A percentile compares a stretch with the other conserved stretches of the same genome.
Evolutionary conservation across 2,329 filamentous ascomycete genomes (phyloP).

Genomic region (Botrytis porri): DNA sequence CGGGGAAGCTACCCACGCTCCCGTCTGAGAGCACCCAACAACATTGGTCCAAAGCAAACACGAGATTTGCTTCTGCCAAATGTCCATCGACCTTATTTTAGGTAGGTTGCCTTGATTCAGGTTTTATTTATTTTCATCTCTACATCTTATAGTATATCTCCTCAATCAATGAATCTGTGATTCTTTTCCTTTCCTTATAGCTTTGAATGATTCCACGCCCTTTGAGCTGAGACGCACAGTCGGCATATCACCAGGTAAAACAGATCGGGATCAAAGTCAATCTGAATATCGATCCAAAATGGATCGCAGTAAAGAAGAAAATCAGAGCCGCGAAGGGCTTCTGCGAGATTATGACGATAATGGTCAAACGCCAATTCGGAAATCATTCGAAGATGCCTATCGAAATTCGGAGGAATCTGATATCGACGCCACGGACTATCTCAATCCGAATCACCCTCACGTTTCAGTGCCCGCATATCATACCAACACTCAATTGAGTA

Average conservation of each 20-base stretch:
- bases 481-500: slow-evolving; percentile 23
- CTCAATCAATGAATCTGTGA: background rate
- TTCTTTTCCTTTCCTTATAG: background rate
- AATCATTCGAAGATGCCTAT: slow-evolving; percentile 37
- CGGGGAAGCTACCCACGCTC: background rate
- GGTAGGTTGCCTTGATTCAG: background rate
- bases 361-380: slow-evolving; percentile 34
- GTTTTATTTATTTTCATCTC: background rate
- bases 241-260: background rate
- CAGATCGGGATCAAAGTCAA: background rate
- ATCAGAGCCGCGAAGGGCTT: slow-evolving; percentile 36
- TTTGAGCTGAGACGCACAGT: background rate
- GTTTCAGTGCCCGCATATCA: slow-evolving; percentile 33
- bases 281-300: slow-evolving; percentile 18
- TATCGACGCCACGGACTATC: slow-evolving; percentile 43
- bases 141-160: background rate
- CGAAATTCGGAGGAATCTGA: slow-evolving; percentile 41
- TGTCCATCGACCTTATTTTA: background rate
- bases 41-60: background rate
- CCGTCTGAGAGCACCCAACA: background rate
- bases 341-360: slow-evolving; percentile 32
- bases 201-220: background rate
- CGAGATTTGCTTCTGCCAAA: background rate
- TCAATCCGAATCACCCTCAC: slow-evolving; percentile 38
- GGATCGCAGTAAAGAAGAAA: slow-evolving; percentile 29